These are phyloP conservation scores for Ascoidea asiatica DNA, from an alignment of 805 yeast genomes.

Conservation along the genomic window DNA sequence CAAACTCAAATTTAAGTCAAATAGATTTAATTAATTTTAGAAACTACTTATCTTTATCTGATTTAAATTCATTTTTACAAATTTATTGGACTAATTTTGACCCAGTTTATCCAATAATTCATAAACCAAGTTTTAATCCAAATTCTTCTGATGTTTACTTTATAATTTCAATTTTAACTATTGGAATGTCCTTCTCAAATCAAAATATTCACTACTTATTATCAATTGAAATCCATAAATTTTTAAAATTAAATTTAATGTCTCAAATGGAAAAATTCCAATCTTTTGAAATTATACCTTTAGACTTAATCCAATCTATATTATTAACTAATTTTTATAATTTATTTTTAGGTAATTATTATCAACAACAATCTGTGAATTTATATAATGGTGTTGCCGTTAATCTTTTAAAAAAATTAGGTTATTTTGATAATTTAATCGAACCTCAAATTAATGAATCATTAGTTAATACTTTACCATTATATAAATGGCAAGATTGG, in stretches of 20 bases:
- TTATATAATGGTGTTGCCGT: conserved; percentile 15
- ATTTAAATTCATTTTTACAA: conserved; percentile 5
- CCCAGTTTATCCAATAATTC: conserved; percentile 8
- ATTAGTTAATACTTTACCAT: no score
- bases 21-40: no score
- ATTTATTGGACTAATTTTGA: conserved; percentile 8
- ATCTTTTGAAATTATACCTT: conserved; percentile 9
- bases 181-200: conserved; percentile 4
- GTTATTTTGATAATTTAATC: conserved; percentile 6
- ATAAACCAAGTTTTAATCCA: conserved; percentile 7
- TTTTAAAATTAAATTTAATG: conserved; percentile 9
- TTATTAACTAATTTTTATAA: conserved; percentile 15
- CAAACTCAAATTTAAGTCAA: no score
- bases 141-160: conserved; percentile 5
- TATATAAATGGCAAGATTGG: conserved; percentile 30
- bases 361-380: conserved; percentile 10
- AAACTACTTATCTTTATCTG: no score
- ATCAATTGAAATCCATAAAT: conserved; percentile 13
- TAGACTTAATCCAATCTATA: conserved; percentile 15
- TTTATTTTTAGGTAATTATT: conserved; percentile 14
- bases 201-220: no score
- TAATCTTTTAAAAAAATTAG: conserved; percentile 12
- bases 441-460: conserved; percentile 9
- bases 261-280: conserved; percentile 9
- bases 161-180: conserved; percentile 6